Percentiles rank a stretch among this genome's conserved stretches.
Evolutionary conservation across 768 basidiomycete species (phyloP).

Genomic region (Cyclocybe aegerita): DNA sequence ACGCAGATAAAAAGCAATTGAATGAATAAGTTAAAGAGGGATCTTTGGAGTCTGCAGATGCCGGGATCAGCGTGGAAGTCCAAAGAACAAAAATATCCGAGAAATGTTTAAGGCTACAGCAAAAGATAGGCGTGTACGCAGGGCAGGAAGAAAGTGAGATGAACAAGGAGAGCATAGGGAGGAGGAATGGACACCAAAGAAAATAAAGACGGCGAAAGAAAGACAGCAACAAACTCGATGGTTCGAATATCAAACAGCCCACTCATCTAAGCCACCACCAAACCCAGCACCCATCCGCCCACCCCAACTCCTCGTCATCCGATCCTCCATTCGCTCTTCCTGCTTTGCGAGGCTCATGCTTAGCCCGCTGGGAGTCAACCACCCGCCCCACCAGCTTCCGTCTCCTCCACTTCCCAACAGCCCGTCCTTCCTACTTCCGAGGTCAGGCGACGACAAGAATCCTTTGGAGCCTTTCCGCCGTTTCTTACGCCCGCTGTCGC

Average conservation of each 20-base stretch:
- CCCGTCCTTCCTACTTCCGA: conserved; percentile 12
- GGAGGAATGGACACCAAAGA: background rate
- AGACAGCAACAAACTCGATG: background rate
- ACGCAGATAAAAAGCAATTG: too few relatives aligned
- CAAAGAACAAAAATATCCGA: background rate
- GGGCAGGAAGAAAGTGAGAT: background rate
- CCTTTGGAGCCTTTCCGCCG: conserved; percentile 4
- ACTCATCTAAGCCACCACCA: conserved; percentile 49
- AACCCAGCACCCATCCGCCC: conserved; percentile 33
- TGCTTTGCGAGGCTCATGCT: conserved; percentile 22
- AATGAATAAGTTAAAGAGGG: too few relatives aligned
- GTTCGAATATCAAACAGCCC: conserved; percentile 44
- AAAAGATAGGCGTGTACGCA: background rate
- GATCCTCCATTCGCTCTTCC: conserved; percentile 53
- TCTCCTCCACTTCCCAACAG: conserved; percentile 7
- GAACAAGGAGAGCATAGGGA: background rate
- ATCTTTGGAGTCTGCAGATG: too few relatives aligned
- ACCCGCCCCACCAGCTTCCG: conserved; percentile 27
- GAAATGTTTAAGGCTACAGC: background rate
- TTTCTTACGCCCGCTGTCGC: conserved; percentile 25
- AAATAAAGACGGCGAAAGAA: background rate
- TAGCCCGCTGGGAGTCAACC: conserved; percentile 15
- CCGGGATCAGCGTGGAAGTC: too few relatives aligned
- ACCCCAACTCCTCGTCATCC: conserved; percentile 50
- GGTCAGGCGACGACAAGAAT: background rate